These are phyloP conservation scores for Globisporangium abappressorium DNA, from an alignment of 352 stramenopile genomes.

Conservation along the genomic window DNA sequence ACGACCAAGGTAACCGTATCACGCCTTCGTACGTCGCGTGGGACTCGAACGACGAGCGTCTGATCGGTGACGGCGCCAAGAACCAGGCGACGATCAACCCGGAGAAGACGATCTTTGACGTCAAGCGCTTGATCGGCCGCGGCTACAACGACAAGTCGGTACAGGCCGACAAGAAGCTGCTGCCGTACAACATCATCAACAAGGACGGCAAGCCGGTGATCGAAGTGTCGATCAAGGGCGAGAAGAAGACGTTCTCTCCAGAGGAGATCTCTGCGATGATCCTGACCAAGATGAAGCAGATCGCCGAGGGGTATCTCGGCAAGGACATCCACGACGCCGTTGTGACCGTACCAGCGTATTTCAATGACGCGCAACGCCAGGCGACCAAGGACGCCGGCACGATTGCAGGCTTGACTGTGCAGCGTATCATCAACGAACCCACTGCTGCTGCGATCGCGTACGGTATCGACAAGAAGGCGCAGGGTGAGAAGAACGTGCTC, in stretches of 20 bases:
- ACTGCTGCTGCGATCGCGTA: constrained; percentile 96
- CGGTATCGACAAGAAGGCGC: constrained; percentile 92
- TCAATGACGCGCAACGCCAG: constrained; percentile 94
- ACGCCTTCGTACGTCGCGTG: constrained; percentile 99
- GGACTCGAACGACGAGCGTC: constrained; percentile 93
- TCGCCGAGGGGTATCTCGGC: constrained; percentile 62
- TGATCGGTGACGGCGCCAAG: constrained; percentile 99
- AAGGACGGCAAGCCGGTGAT: constrained; percentile 71
- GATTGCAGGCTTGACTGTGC: constrained; percentile 93
- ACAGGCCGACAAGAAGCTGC: constrained; percentile 97
- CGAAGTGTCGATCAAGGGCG: constrained; percentile 30
- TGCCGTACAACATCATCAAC: constrained; percentile 97
- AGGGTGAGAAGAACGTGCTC: constrained; percentile 91
- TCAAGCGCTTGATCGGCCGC: constrained; percentile 99
- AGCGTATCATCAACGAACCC: constrained; percentile 96
- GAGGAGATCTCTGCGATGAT: constrained; percentile 83
- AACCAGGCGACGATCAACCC: constrained; percentile 99
- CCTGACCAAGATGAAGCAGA: constrained; percentile 68
- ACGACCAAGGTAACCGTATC: constrained; percentile 98
- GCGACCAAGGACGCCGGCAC: constrained; percentile 92
- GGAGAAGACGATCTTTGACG: constrained; percentile 99
- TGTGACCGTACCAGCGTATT: constrained; percentile 95
- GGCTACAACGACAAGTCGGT: constrained; percentile 97
- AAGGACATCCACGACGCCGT: constrained; percentile 48
- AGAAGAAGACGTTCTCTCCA: constrained; percentile 64